Evolutionary conservation across 192 early-diverging fungal genomes (phyloP), one percentile per base, ranked within the genome.

Genomic region (Podila epicladia): DNA sequence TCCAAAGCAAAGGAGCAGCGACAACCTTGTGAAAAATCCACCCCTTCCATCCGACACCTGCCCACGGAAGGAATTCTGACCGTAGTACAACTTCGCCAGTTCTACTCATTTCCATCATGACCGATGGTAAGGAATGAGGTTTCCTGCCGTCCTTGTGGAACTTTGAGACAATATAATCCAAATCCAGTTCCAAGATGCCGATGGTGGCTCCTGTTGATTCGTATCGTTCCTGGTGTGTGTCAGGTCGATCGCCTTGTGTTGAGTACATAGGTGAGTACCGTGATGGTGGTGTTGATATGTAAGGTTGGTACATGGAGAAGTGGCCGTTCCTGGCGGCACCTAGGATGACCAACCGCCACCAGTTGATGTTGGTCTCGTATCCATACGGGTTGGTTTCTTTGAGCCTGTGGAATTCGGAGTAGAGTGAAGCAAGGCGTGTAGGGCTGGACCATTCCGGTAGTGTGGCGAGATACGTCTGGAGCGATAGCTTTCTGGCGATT

Each of bases 401-500:
- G 22, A 84, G 73, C 26, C 77, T 82, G 29, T 82, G 71, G 33
- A 86, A 86, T 31, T 84, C 83, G 3, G 85, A 86, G 50, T 82
- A 86, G 22, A 86, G 66, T 7, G 85, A 84, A 32, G 48, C 72
- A 15, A 84, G 51, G 4, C 85, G 79, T 12, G 79, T 66, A 6
- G 74, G 12, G 24, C 67, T 80, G 41, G 71, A 73, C 77, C 71
- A 73, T 60, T 72, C 77, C 1, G 77, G 77, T 3, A 69, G 29
- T 3, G 50, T 59, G 9, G 66, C 61, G 13, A 80, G 77, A 22
- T 80, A 80, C 5, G 70, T 69, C 32, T 72, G 53, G 6, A 80
- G 61, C 12, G 77, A 73, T 4, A 72, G 67, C 37, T 50, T 62
- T 13, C 77, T 70, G 24, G 22, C 55, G 15, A 62, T 49, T 15